phyloP scores from a whole-genome alignment of 2,329 filamentous ascomycete genomes.

The Penicillium digitatum region DNA sequence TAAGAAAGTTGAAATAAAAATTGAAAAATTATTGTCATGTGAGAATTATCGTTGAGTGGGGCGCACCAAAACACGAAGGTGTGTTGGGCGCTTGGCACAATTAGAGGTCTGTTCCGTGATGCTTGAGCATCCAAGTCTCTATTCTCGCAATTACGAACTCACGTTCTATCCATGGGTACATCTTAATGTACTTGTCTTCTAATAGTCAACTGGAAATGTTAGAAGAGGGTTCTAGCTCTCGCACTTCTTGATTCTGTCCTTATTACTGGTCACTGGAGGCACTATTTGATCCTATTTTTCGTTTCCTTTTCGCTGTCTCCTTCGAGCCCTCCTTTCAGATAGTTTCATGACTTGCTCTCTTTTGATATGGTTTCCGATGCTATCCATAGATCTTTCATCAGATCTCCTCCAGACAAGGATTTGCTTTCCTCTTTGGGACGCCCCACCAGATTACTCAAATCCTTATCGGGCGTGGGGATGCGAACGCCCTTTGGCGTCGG shows the following conservation, averaged over 20 bases:
- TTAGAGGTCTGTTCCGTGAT: background rate
- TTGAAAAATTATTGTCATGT: too few species aligned
- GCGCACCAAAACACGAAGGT: too few species aligned
- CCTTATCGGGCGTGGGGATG: conserved; percentile 20
- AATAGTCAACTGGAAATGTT: background rate
- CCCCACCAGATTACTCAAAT: conserved; percentile 21
- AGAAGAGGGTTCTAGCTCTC: background rate
- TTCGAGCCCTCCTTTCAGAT: background rate
- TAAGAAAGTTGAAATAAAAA: too few species aligned
- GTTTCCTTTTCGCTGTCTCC: background rate
- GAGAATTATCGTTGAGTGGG: too few species aligned
- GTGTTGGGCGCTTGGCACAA: too few species aligned
- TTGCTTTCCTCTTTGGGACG: conserved; percentile 15
- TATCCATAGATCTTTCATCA: background rate
- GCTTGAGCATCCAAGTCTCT: background rate
- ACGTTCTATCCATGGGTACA: background rate
- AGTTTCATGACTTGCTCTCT: background rate
- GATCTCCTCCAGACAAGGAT: conserved; percentile 11
- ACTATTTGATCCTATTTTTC: background rate
- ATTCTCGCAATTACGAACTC: background rate
- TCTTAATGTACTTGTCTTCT: background rate
- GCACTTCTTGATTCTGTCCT: background rate
- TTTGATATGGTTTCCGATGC: background rate
- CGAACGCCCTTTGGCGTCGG: conserved; percentile 7
- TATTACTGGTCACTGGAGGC: background rate